phyloP scores from a whole-genome alignment of 139 green algal species.

The Nannochloris sp. region DNA sequence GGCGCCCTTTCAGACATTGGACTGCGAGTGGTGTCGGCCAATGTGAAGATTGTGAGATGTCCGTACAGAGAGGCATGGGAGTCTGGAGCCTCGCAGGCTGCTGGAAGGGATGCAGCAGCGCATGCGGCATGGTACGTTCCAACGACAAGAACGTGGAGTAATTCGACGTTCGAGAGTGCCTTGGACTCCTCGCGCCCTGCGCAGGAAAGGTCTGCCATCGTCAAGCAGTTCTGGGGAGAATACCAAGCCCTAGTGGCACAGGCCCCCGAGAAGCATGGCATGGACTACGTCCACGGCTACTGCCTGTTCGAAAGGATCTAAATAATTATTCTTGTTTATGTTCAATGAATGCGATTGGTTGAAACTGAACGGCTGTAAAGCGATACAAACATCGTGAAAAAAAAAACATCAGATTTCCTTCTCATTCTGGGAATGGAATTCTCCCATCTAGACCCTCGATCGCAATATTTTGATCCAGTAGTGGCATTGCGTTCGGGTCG shows the following conservation, averaged over 20 bases:
- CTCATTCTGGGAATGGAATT: too few relatives aligned
- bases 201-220: not conserved
- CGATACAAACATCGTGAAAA: too few relatives aligned
- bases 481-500: not conserved
- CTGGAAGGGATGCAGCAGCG: not conserved
- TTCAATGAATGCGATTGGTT: too few relatives aligned
- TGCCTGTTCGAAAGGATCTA: not conserved
- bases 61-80: not conserved
- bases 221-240: not conserved
- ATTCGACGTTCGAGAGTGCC: not conserved
- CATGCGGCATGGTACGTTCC: conserved; percentile 3
- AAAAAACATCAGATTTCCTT: too few relatives aligned
- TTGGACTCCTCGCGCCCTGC: not conserved
- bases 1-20: not conserved
- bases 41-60: not conserved
- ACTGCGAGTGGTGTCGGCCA: not conserved
- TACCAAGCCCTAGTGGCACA: not conserved
- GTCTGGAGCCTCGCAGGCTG: not conserved
- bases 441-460: too few relatives aligned
- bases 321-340: not conserved
- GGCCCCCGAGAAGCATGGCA: not conserved
- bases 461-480: conserved; percentile 9
- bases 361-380: too few relatives aligned
- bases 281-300: conserved; percentile 1
- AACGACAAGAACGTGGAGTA: not conserved